Base-by-base conservation (phyloP, 2,329 filamentous ascomycete species). In the Pyrenochaeta sp. region DNA sequence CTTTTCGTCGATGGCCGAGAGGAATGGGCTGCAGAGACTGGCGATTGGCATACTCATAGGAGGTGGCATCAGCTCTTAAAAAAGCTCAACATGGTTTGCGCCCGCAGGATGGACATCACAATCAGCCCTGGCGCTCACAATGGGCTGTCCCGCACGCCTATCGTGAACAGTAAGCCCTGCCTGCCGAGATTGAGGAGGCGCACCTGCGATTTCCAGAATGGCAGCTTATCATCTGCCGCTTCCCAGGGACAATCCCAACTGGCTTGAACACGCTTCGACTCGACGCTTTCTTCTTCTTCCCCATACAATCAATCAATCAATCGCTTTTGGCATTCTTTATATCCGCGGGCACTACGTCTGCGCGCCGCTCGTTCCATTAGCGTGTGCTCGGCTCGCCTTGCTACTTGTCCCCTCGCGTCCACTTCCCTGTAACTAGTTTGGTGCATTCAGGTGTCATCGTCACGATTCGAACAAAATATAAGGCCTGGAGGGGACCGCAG, bases 401-500 rank as follows among this genome's bases (percentile, higher is more conserved):
- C 42, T 43, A 43, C 30, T 24, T 39, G n/a, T 45, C 24, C 27
- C 25, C 43, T 25, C 48, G 49, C 45, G 28, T 50, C 39, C 37
- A 34, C 37, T 53, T 54, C 42, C 51, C 48, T 54, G 58, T 47
- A 46, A 42, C 58, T 57, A 61, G 48, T 52, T 52, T 57, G 52
- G 58, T 55, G 58, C 58, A 53, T 51, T 13, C 13, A 19, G 36
- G 28, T 30, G 28, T 19, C 55, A 47, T 50, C 39, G 45, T 34
- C 46, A n/a, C 40, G 42, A 52, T 30, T 46, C 28, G 42, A 52
- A 28, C 13, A 12, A 19, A n/a, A 5, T 39, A 50, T 47, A 47
- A 58, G 30, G n/a, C 27, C 30, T 22, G 7, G 5, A 25, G 25
- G 32, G 3, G 9, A 13, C 32, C n/a, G 9, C 30, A 37, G 30